phyloP scores from a whole-genome alignment of 495 filamentous ascomycete species.

The Pyronema domesticum region DNA sequence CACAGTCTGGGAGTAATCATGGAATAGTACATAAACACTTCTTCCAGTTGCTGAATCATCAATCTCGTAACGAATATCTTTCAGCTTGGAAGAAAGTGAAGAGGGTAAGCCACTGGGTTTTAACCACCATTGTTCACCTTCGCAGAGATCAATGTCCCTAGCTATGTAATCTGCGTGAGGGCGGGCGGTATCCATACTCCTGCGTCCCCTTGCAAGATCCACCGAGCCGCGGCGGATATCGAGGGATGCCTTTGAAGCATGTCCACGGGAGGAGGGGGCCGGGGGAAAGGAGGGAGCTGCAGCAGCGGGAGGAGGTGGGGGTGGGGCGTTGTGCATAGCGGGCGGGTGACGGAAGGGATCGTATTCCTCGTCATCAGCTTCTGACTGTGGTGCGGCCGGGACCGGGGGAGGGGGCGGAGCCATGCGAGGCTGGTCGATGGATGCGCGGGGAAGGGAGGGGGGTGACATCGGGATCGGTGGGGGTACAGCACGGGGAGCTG shows the following conservation, averaged over 20 bases:
- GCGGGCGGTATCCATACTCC: slow-evolving; percentile 32
- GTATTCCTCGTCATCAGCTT: slow-evolving; percentile 34
- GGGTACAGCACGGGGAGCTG: slow-evolving; percentile 24
- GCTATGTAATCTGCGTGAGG: slow-evolving; percentile 54
- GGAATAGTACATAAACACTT: slow-evolving; percentile 69
- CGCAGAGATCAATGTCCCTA: slow-evolving; percentile 62
- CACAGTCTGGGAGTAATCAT: slow-evolving; percentile 90
- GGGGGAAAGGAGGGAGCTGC: slow-evolving; percentile 10
- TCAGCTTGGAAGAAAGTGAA: slow-evolving; percentile 51
- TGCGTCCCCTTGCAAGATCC: slow-evolving; percentile 34
- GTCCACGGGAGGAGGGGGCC: slow-evolving; percentile 19
- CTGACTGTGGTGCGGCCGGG: slow-evolving; percentile 29
- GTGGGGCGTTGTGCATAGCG: slow-evolving; percentile 13
- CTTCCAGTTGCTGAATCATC: slow-evolving; percentile 63
- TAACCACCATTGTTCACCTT: slow-evolving; percentile 65
- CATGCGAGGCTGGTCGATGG: slow-evolving; percentile 51
- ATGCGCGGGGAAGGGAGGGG: slow-evolving; percentile 36
- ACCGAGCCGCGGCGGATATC: slow-evolving; percentile 43
- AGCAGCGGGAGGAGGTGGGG: slow-evolving; percentile 12
- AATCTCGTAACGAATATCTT: slow-evolving; percentile 65
- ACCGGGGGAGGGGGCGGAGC: slow-evolving; percentile 41
- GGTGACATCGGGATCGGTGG: slow-evolving; percentile 36
- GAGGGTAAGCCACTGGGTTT: slow-evolving; percentile 59
- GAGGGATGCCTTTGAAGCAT: slow-evolving; percentile 34
- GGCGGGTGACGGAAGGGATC: slow-evolving; percentile 39